Evolutionary conservation across 495 filamentous ascomycete genomes (phyloP), one percentile per base, ranked within the genome.

Genomic region (Immersiella caudata): DNA sequence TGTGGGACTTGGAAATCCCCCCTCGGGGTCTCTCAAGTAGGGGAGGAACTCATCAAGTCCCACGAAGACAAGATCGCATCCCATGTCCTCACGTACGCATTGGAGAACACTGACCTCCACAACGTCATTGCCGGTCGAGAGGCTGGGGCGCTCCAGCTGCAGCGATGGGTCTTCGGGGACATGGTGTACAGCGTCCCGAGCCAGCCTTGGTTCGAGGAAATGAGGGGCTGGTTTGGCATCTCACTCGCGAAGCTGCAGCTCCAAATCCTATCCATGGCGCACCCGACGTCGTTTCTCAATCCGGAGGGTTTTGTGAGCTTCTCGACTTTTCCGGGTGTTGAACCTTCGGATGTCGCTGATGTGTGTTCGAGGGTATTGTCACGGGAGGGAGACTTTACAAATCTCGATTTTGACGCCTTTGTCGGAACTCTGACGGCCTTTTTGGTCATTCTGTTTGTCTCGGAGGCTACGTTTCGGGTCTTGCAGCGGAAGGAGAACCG

Each of bases 141-240:
- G 20, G 16, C 49, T 2, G 49, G 49, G 14, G 49, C 49, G 14
- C 49, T 51, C 4, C 49, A 51, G 20, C 16, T 21, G 2, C 49
- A 51, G 12, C 49, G 49, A 21, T 51, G 20, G 20, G 5, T 21
- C 2, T 18, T 21, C 16, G 49, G 16, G 49, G 49, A 51, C 14
- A 18, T 51, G 49, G 14, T 21, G 2, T 51, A 18, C 12, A 51
- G 49, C 49, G 16, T 33, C 29, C 29, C 29, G 8, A 33, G 29
- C 8, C 29, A 33, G 49, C 49, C 49, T 3, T 51, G 16, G 16
- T 51, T 51, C 49, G 20, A 51, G 49, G 49, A 51, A 14, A 8
- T 33, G 49, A 51, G 49, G 49, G 49, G 49, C 12, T 51, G 49
- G 49, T 51, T 51, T 14, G 49, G 49, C 49, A 21, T 51, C 49